Evolutionary conservation across 169 alveolate species (phyloP), one percentile per base, ranked within the genome.

Genomic region (Plasmodium yoelii): DNA sequence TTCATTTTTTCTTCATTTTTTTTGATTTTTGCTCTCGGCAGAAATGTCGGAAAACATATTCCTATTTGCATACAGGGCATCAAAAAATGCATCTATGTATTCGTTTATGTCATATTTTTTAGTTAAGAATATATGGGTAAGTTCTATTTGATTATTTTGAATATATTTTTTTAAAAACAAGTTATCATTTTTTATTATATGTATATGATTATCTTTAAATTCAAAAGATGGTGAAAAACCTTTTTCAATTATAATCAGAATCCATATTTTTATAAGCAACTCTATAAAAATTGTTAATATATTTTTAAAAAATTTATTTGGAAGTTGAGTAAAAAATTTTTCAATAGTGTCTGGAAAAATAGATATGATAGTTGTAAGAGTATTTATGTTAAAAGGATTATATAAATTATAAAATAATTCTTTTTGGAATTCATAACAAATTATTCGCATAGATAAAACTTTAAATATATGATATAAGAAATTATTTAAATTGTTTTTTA

Each of bases 231-330:
- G 0, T 8, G 91, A 68, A 26, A 86, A 86, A 1, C 91, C 91
- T 24, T 86, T 86, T 64, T 86, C 87, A 9, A 86, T 55, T 1
- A 86, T 44, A 1, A 69, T n/a, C 2, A 86, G 57, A 8, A 71
- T 71, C 91, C 91, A 86, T 74, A 86, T 86, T 86, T 86, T 86
- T 24, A 71, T 86, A 53, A 86, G 71, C 5, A 86, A 42, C 22
- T 70, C 91, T 2, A 71, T 86, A 63, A 86, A 86, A 10, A 86
- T 87, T 0, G 91, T 86, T 10, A 69, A 63, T 9, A 86, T 70
- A 9, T 55, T 86, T 51, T 86, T 68, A 60, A 47, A 72, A 46
- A 57, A 86, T 0, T 53, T 69, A 0, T 69, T 56, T 2, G 91
- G 91, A 8, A 86, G 24, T 70, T 86, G 91, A 1, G 12, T 19